Base-by-base conservation (phyloP, 164 flowering plant species). In the Piper betle region DNA sequence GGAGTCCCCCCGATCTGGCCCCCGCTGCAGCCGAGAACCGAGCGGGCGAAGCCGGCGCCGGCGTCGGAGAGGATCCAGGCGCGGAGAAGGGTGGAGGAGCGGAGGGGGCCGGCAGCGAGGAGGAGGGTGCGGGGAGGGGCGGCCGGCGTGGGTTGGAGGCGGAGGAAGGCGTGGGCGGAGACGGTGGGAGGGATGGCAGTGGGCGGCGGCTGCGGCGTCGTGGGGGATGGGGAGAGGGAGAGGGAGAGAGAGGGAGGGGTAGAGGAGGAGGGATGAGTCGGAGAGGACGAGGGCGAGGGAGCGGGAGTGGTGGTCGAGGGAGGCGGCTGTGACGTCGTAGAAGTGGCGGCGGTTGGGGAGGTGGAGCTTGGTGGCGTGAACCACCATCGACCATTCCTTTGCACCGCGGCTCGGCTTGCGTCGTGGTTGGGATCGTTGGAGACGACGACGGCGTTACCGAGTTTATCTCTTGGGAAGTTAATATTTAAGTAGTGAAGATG, bases 221-320 rank as follows among this genome's bases (percentile, higher is more conserved):
- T n/a, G 33, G 53, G 17, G 54, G 56, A 53, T 40, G 64, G 11
- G 68, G 59, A 19, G n/a, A 81, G 75, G 77, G 67, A 73, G 69
- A 86, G 82, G 37, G 85, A 80, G 65, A 80, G 58, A 9, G 96
- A 84, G 48, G 88, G 78, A 62, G 37, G 82, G 75, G 77, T 68
- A 73, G 69, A 86, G 82, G 37, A 87, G 81, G 65, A 80, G 58
- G 10, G 96, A 84, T 40, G 88, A 79, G 63, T 88, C 89, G 55
- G 88, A 73, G 68, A 76, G 88, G 62, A 69, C 69, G n/a, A 87
- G 76, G 46, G 93, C 89, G 3, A 88, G 68, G 46, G 93, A 84
- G 43, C 52, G 72, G 17, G 91, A 86, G 60, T 50, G 39, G 58
- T 91, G 86, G 54, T 91, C 93, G 68, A 72, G 81, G 67, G 82